Evolutionary conservation across 1,284 basidiomycete species (phyloP), one percentile per base, ranked within the genome.

Genomic region (Bjerkandera adusta): DNA sequence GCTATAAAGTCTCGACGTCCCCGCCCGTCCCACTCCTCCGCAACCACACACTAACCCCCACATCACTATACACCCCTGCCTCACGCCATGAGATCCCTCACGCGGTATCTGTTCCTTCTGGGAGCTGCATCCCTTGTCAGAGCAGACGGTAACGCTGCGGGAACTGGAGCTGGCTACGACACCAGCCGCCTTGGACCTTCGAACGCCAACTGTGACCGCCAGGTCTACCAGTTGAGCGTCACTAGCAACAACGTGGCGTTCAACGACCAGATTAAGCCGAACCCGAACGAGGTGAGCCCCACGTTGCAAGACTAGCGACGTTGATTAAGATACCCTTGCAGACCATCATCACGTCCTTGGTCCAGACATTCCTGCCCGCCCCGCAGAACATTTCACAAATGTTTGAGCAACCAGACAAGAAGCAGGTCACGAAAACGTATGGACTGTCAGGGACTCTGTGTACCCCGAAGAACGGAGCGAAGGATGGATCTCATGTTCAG

Each of bases 241-340:
- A 45, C 52, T 5, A 55, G 53, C 42, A 44, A 47, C 51, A 55
- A 55, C 46, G 24, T 48, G n/a, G 44, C 45, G 26, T 56, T 56
- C 44, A 21, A 42, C 27, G 8, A 51, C 38, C 45, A 50, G 29
- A 49, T 56, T 29, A 29, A 50, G 33, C 27, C 42, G 29, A 45
- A 43, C 24, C 47, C 44, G 10, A 50, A 50, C 20, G 21, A 45
- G 43, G 48, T 45, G 22, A 29, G 10, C 22, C 2, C 15, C 15
- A 37, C 26, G 25, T 42, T 15, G 2, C 7, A 34, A n/a, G 11
- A 11, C 35, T 29, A n/a, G 27, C 34, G 12, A 13, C 22, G n/a
- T 39, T 25, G 20, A 1, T n/a, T 45, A 18, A 4, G 18, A 18
- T 7, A 6, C 8, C n/a, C n/a, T n/a, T n/a, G 1, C 40, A 54